Conservation (phyloP, 345 rosid species). For the Corymbia maculata region DNA sequence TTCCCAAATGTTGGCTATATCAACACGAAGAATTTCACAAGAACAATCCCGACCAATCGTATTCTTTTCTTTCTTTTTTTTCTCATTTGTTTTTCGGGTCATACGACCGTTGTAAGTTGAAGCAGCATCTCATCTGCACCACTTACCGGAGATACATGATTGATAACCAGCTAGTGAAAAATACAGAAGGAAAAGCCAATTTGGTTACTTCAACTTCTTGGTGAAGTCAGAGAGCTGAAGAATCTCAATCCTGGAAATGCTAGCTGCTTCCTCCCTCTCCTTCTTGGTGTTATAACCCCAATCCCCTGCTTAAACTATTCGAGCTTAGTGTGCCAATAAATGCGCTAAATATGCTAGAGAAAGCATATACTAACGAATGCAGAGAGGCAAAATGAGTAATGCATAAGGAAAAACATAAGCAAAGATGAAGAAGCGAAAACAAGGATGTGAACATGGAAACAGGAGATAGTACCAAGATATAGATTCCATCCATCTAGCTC, state of each 20-base stretch:
- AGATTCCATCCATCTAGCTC: constrained; percentile 79
- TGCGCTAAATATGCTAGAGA: background rate
- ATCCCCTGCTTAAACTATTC: constrained; percentile 28
- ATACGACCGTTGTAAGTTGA: background rate
- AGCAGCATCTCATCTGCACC: background rate
- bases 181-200: background rate
- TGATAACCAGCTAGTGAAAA: background rate
- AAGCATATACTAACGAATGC: background rate
- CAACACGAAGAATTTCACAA: background rate
- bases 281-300: constrained; percentile 73
- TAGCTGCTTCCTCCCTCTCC: constrained; percentile 77
- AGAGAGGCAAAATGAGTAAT: background rate
- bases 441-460: background rate
- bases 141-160: background rate
- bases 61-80: background rate
- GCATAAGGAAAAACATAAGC: background rate
- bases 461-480: constrained; percentile 46
- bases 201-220: constrained; percentile 56
- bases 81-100: background rate
- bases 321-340: background rate
- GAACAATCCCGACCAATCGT: background rate
- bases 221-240: constrained; percentile 73
- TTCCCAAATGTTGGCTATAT: background rate
- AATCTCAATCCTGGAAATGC: constrained; percentile 59
- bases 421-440: background rate